Evolutionary conservation across 2,329 filamentous ascomycete genomes (phyloP).

Genomic region (Colletotrichum graminicola): DNA sequence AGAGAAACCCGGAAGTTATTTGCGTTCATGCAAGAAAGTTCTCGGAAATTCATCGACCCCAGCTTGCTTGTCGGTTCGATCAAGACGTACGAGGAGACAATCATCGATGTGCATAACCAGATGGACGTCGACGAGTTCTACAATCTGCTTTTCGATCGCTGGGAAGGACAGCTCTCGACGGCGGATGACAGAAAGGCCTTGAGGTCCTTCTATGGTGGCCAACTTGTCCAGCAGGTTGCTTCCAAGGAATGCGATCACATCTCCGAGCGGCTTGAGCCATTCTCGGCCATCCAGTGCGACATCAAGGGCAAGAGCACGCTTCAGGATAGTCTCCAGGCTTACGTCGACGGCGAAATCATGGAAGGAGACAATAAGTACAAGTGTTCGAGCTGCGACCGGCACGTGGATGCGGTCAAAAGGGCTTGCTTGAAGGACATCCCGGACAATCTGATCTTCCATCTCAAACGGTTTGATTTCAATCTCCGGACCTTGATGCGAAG

Average conservation of each 20-base stretch:
- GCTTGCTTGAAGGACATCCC: slow-evolving; percentile 93
- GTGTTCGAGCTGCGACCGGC: slow-evolving; percentile 87
- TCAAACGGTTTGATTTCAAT: slow-evolving; percentile 90
- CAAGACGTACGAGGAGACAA: slow-evolving; percentile 82
- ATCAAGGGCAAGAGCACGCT: slow-evolving; percentile 91
- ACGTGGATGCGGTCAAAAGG: slow-evolving; percentile 93
- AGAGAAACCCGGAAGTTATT: slow-evolving; percentile 85
- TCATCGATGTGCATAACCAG: slow-evolving; percentile 88
- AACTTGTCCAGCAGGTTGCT: slow-evolving; percentile 93
- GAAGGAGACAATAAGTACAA: slow-evolving; percentile 99
- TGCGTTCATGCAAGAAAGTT: slow-evolving; percentile 85
- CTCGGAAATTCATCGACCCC: slow-evolving; percentile 80
- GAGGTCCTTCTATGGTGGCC: slow-evolving; percentile 88
- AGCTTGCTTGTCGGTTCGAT: slow-evolving; percentile 79
- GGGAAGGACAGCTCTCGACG: slow-evolving; percentile 83
- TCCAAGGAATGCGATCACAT: slow-evolving; percentile 95
- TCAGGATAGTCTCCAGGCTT: slow-evolving; percentile 91
- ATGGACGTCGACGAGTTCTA: slow-evolving; percentile 99
- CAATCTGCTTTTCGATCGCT: slow-evolving; percentile 90
- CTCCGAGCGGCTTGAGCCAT: slow-evolving; percentile 89
- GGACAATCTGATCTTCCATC: slow-evolving; percentile 93
- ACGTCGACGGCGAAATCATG: slow-evolving; percentile 96
- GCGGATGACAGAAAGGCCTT: slow-evolving; percentile 78
- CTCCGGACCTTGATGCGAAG: slow-evolving; percentile 80
- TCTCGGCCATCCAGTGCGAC: slow-evolving; percentile 95